Evolutionary conservation across 305 asterid genomes (phyloP), one percentile per base, ranked within the genome.

Genomic region (Ajuga reptans): DNA sequence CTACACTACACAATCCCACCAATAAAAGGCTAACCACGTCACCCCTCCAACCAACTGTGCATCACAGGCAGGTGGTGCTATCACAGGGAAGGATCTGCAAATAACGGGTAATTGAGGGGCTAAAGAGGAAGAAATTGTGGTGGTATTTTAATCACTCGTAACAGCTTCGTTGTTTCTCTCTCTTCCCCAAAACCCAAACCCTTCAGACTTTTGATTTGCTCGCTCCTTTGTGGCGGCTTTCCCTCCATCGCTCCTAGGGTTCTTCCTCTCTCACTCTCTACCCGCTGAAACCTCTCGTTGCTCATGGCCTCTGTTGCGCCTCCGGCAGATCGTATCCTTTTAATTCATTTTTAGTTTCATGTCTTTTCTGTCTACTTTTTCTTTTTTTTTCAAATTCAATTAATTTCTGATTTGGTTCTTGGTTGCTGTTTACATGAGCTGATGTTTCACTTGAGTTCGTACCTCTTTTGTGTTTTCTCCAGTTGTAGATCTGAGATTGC

Each of bases 271-370:
- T 63, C 69, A n/a, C 45, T 1, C 50, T 37, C 42, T 39, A 10
- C 37, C 24, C 2, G 4, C 36, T 31, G 9, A 6, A n/a, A 72
- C 77, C 69, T 64, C 37, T 62, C 39, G 58, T 37, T 33, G 64
- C 75, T 47, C 76, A 85, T 85, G 91, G 86, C 86, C 6, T 70
- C 84, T 71, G 86, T 80, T 63, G 84, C 84, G 69, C 76, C 86
- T 45, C 79, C 84, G 18, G 77, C 81, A 68, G 86, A 85, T 83
- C 91, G 91, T 86, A 86, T 86, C 91, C 87, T 81, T 75, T 69
- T 72, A 0, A 4, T 45, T 53, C 36, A 16, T 37, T 33, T 12
- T 34, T 21, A 21, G 16, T 1, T 29, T 16, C 51, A 9, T 11
- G 6, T 3, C 27, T 6, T 4, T 37, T 16, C 10, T 27, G 2